Conservation (phyloP, 1,139 yeast genomes). For the Taphrina flavorubra region DNA sequence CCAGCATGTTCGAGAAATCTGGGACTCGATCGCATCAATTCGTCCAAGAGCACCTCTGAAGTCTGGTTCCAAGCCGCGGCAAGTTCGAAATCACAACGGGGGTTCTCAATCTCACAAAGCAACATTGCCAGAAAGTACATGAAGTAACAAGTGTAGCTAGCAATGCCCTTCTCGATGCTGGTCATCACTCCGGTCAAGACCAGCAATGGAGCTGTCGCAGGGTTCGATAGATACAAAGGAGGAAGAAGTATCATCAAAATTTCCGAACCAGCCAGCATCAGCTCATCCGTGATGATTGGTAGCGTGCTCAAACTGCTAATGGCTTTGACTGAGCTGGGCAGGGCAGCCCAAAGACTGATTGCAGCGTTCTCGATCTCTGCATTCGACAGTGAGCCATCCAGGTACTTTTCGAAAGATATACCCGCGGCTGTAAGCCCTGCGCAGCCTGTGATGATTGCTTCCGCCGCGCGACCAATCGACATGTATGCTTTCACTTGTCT, state of each 20-base stretch:
- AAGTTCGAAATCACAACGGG: slow-evolving; percentile 15
- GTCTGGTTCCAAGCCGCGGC: slow-evolving; percentile 11
- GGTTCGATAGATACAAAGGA: slow-evolving; percentile 18
- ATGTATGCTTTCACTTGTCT: slow-evolving; percentile 13
- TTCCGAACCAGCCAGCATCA: slow-evolving; percentile 21
- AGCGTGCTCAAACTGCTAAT: background rate
- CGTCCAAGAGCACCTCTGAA: slow-evolving; percentile 15
- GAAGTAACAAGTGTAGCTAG: slow-evolving; percentile 27
- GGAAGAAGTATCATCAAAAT: slow-evolving; percentile 6
- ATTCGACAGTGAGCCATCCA: slow-evolving; percentile 10
- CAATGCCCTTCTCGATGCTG: slow-evolving; percentile 13
- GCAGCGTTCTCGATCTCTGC: slow-evolving; percentile 10
- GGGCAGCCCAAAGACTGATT: slow-evolving; percentile 16
- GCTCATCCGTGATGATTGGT: slow-evolving; percentile 17
- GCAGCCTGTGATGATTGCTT: slow-evolving; percentile 9
- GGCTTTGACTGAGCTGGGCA: background rate
- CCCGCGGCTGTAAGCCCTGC: slow-evolving; percentile 24
- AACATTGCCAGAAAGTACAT: slow-evolving; percentile 14
- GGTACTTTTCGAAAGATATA: slow-evolving; percentile 7
- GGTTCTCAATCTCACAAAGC: slow-evolving; percentile 19
- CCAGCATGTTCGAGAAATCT: slow-evolving; percentile 9
- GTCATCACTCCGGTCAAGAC: slow-evolving; percentile 15
- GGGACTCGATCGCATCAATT: slow-evolving; percentile 14
- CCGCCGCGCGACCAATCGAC: slow-evolving; percentile 12
- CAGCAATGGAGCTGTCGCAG: slow-evolving; percentile 7